Base-by-base conservation (phyloP, 345 rosid species). In the Aquilaria yunnanensis region DNA sequence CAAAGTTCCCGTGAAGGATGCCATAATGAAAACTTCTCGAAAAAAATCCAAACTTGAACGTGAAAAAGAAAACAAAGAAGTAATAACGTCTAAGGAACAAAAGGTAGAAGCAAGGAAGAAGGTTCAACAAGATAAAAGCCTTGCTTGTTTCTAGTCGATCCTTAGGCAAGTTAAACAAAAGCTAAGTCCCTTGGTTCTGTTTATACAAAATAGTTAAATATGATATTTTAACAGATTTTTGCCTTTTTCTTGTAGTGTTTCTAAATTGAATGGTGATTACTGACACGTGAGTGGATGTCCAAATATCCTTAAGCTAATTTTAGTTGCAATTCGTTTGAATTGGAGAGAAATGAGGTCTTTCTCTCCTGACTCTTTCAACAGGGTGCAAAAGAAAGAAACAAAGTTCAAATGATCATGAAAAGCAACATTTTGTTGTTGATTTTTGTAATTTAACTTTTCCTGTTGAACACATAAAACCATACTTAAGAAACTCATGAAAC, bases 1-100 rank as follows among this genome's bases (percentile, higher is more conserved):
- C 69, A 90, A 75, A 63, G 98, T 93, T 72, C 98, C 98, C 0
- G 98, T 90, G 84, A 93, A 93, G 5, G 43, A 37, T 56, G 97
- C 54, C 97, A 88, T 83, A 52, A 23, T 69, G 14, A 7, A 23
- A 47, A 31, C 43, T 9, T 56, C 3, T 33, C 10, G 30, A 13
- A 63, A 16, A 12, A 8, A 33, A 12, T n/a, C 14, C 3, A n/a
- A 5, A 14, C 9, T 12, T 7, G 6, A 32, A 30, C 37, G 23
- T 23, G 23, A 23, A 23, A 23, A 23, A 23, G 51, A 14, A 9
- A 3, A 32, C 9, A 3, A 41, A 54, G 5, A 51, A 8, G 4
- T 45, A 50, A 1, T 34, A 10, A 12, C 7, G 52, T 29, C 55
- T 51, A 57, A 62, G 57, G 58, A 61, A 52, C 57, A 54, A 49